These are phyloP conservation scores for Fusarium verticillioides DNA, from an alignment of 2,329 filamentous ascomycete genomes.

Conservation along the genomic window DNA sequence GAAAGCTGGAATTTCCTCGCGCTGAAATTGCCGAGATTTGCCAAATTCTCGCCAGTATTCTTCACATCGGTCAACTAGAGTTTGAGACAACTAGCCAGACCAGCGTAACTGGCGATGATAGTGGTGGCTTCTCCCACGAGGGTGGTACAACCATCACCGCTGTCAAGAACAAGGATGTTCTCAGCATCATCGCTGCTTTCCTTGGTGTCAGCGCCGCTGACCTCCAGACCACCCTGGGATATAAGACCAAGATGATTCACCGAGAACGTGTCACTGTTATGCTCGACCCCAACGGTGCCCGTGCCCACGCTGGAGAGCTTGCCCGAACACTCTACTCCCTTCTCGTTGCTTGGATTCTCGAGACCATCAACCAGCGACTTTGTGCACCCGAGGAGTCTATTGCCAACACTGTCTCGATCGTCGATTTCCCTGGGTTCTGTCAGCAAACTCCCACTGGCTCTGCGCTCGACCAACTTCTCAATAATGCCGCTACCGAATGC, in stretches of 20 bases:
- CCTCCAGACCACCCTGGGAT: slow-evolving; percentile 87
- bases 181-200: slow-evolving; percentile 91
- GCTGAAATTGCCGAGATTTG: slow-evolving; percentile 97
- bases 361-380: slow-evolving; percentile 88
- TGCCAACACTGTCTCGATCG: slow-evolving; percentile 91
- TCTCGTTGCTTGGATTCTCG: slow-evolving; percentile 92
- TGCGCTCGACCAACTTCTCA: slow-evolving; percentile 89
- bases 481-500: slow-evolving; percentile 91
- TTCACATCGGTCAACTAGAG: slow-evolving; percentile 98
- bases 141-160: slow-evolving; percentile 86
- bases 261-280: slow-evolving; percentile 98
- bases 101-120: slow-evolving; percentile 84
- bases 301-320: slow-evolving; percentile 92
- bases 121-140: slow-evolving; percentile 95
- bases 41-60: slow-evolving; percentile 89
- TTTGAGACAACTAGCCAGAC: slow-evolving; percentile 87
- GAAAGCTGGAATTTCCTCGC: slow-evolving; percentile 93
- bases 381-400: slow-evolving; percentile 90
- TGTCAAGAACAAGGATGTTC: slow-evolving; percentile 92
- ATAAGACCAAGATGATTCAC: slow-evolving; percentile 96
- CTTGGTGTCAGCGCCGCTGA: slow-evolving; percentile 84
- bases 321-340: slow-evolving; percentile 93
- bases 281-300: slow-evolving; percentile 91
- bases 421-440: slow-evolving; percentile 96
- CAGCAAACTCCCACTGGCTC: slow-evolving; percentile 86